Percentiles rank a stretch among this genome's conserved stretches.
Conservation (phyloP, 2,329 filamentous ascomycete genomes). For the Geoglossum cookeanum region DNA sequence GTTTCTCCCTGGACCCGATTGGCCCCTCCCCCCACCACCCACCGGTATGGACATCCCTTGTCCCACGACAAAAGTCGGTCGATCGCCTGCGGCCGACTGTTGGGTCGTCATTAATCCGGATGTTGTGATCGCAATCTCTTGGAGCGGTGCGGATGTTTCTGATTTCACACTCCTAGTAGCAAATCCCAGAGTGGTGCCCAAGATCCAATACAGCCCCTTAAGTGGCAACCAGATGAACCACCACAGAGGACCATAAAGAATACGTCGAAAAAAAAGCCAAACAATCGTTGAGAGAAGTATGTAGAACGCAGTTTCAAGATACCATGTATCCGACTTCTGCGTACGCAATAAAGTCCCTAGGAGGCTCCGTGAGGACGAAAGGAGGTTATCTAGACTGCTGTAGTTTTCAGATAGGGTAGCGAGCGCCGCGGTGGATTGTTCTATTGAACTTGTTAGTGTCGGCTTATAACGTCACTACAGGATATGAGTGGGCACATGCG, state of each 20-base stretch:
- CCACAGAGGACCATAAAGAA: constrained; percentile 78
- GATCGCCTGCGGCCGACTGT: constrained; percentile 18
- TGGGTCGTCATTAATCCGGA: background rate
- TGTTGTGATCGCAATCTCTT: background rate
- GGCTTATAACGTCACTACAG: background rate
- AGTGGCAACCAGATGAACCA: constrained; percentile 74
- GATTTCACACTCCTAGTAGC: background rate
- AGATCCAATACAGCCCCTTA: constrained; percentile 39
- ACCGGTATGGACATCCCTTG: constrained; percentile 18
- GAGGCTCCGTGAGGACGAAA: constrained; percentile 54
- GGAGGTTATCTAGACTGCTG: constrained; percentile 54
- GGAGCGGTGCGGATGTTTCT: background rate
- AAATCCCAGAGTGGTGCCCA: background rate
- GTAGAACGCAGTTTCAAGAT: constrained; percentile 77
- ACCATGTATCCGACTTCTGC: constrained; percentile 97
- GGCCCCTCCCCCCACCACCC: constrained; percentile 31
- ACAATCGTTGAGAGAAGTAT: constrained; percentile 55
- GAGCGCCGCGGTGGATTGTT: constrained; percentile 69
- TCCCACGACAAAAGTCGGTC: constrained; percentile 15
- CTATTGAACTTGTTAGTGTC: constrained; percentile 14
- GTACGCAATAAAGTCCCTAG: constrained; percentile 63
- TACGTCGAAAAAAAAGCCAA: constrained; percentile 72
- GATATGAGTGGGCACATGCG: constrained; percentile 15
- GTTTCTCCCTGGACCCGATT: constrained; percentile 10
- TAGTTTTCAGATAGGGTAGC: constrained; percentile 66